A percentile compares a stretch with the other conserved stretches of the same genome.
Conservation (phyloP, 2,329 filamentous ascomycete species). For the Zarea fungicola region DNA sequence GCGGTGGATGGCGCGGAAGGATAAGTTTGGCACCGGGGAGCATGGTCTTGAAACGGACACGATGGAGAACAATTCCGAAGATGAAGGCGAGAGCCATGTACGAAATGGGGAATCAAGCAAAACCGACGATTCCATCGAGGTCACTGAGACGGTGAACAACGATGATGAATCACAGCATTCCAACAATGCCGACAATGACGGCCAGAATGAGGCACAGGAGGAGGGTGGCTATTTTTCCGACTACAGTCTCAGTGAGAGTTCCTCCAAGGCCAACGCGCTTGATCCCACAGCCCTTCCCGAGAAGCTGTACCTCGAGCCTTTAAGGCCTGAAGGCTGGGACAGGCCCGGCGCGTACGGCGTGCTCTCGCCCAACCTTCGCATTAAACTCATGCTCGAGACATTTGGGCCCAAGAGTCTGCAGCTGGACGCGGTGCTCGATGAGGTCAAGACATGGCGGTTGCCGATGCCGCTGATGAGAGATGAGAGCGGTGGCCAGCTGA, state of each 20-base stretch:
- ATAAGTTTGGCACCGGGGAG: background rate
- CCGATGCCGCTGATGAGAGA: constrained; percentile 5
- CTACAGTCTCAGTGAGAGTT: constrained; percentile 1
- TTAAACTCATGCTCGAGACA: constrained; percentile 8
- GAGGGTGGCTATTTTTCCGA: constrained; percentile 9
- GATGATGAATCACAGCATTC: no score
- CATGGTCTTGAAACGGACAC: background rate
- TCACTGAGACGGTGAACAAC: no score
- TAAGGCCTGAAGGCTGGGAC: background rate
- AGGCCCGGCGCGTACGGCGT: constrained; percentile 1
- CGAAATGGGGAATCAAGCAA: no score
- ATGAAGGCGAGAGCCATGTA: no score
- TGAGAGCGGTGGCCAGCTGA: background rate
- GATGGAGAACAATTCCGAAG: background rate
- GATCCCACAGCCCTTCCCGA: constrained; percentile 3
- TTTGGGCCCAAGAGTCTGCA: constrained; percentile 11
- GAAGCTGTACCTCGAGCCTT: background rate
- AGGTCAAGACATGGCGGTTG: background rate
- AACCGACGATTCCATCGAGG: no score
- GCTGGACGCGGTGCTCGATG: constrained; percentile 6
- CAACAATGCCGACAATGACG: background rate
- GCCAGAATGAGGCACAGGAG: background rate
- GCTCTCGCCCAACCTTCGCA: constrained; percentile 2
- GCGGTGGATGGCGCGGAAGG: background rate
- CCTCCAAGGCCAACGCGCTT: background rate